Evolutionary conservation across 441 rosid species (phyloP).

Genomic region (Omphalea diandra): DNA sequence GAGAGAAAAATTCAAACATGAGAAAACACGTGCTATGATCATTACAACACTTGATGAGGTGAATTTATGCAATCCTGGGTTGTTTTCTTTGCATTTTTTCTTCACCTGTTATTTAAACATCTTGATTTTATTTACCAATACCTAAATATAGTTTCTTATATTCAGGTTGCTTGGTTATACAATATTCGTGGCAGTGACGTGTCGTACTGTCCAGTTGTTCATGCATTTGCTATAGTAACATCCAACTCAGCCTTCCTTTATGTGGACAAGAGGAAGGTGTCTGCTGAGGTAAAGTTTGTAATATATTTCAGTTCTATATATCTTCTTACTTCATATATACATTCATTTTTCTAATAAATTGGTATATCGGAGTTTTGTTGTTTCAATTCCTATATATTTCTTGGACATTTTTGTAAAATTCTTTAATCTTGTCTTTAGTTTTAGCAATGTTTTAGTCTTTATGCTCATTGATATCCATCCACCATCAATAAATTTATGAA

Average conservation of each 20-base stretch:
- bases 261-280: conserved; percentile 76
- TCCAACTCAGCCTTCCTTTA: conserved; percentile 66
- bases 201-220: conserved; percentile 88
- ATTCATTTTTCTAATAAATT: background rate
- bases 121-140: conserved; percentile 7
- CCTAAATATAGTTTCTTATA: conserved; percentile 8
- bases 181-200: conserved; percentile 96
- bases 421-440: conserved; percentile 7
- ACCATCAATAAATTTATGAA: conserved; percentile 4
- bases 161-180: conserved; percentile 98
- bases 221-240: conserved; percentile 89
- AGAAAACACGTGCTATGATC: conserved; percentile 59
- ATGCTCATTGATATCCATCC: conserved; percentile 1
- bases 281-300: conserved; percentile 53
- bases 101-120: background rate
- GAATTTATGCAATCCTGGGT: conserved; percentile 13
- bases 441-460: background rate
- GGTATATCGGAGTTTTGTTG: too few relatives aligned
- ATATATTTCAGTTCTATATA: background rate
- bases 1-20: conserved; percentile 59
- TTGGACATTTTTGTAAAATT: background rate
- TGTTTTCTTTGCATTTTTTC: conserved; percentile 7
- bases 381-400: background rate
- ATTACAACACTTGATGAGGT: conserved; percentile 94
- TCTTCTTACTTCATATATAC: background rate